Percentiles rank a stretch among this genome's conserved stretches.
These are phyloP conservation scores for Didymella exigua DNA, from an alignment of 2,329 filamentous ascomycete species.

Conservation along the genomic window DNA sequence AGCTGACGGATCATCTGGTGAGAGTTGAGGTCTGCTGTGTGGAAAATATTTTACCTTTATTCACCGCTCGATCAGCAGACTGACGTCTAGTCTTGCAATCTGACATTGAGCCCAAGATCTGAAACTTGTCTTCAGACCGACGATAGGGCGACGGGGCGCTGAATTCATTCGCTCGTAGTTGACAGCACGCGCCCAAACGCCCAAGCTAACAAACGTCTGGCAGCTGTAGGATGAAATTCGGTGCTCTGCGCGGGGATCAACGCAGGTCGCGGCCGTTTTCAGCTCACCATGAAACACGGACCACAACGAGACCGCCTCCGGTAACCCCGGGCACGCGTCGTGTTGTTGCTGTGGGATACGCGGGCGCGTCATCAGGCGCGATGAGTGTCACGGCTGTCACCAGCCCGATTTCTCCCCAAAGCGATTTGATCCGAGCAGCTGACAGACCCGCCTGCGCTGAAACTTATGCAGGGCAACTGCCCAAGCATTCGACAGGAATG, in stretches of 20 bases:
- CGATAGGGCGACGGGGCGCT: slow-evolving; percentile 4
- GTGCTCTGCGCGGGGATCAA: slow-evolving; percentile 10
- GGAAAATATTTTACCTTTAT: not conserved
- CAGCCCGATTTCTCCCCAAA: not conserved
- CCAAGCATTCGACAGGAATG: slow-evolving; percentile 10
- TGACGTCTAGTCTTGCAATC: not conserved
- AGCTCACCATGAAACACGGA: slow-evolving; percentile 10
- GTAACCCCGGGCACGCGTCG: slow-evolving; percentile 8
- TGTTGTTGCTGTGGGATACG: slow-evolving; percentile 4
- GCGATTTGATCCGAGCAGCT: slow-evolving; percentile 9
- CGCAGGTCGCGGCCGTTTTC: slow-evolving; percentile 7
- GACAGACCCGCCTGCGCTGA: slow-evolving; percentile 12
- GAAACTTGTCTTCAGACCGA: slow-evolving; percentile 8
- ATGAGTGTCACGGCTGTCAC: not conserved
- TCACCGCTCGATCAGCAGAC: slow-evolving; percentile 2
- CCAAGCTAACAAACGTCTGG: slow-evolving; percentile 6
- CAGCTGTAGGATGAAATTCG: slow-evolving; percentile 13
- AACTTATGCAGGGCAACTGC: slow-evolving; percentile 25
- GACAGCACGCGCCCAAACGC: slow-evolving; percentile 9
- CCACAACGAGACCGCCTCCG: slow-evolving; percentile 1
- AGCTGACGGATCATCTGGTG: slow-evolving; percentile 3
- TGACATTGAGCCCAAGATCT: slow-evolving; percentile 7
- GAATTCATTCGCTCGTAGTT: slow-evolving; percentile 1
- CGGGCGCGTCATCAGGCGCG: not conserved
- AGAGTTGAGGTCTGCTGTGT: not conserved